Base-by-base conservation (phyloP, 805 yeast species). In the Candida sonorensis region DNA sequence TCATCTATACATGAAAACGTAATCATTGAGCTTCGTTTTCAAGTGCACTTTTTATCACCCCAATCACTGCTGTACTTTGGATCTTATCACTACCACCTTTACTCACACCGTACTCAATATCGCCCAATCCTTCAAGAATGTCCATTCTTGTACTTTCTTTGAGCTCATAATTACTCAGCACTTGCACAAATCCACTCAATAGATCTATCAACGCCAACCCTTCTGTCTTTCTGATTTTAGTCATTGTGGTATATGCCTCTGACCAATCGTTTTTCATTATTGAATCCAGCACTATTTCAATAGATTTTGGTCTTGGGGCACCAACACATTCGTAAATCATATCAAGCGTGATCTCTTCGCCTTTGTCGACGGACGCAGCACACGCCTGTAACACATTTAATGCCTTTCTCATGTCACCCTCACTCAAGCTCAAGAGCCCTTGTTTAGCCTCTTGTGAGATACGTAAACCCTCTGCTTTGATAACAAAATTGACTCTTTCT, bases 361-460 rank as follows among this genome's bases (percentile, higher is more conserved):
- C 45, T 15, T 32, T 32, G 21, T 72, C 75, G 13, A 72, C 52
- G 2, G 95, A 83, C 0, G 96, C 88, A 40, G 81, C 74, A 56
- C 97, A 85, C 0, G 97, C 94, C 59, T 92, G 99, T 36, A 92
- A 59, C 5, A 92, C 96, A 51, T 92, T 92, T 46, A 92, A 66
- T 1, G 95, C 94, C 31, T 84, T 75, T 62, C 99, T 75, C 98
- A 92, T 92, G 57, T 92, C 99, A 32, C 99, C 99, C 36, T 77
- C 73, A n/a, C 92, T 71, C 34, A 92, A 66, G 33, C 62, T 66
- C 35, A 92, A 63, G 29, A 92, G 61, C 2, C 95, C 77, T 1
- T 59, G 57, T 26, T 71, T 61, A 0, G 95, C 97, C 1, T 66
- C 75, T 0, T 66, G 57, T 1, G 66, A 50, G 8, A 92, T 63